phyloP scores from a whole-genome alignment of 345 rosid species.

The Salix viminalis region DNA sequence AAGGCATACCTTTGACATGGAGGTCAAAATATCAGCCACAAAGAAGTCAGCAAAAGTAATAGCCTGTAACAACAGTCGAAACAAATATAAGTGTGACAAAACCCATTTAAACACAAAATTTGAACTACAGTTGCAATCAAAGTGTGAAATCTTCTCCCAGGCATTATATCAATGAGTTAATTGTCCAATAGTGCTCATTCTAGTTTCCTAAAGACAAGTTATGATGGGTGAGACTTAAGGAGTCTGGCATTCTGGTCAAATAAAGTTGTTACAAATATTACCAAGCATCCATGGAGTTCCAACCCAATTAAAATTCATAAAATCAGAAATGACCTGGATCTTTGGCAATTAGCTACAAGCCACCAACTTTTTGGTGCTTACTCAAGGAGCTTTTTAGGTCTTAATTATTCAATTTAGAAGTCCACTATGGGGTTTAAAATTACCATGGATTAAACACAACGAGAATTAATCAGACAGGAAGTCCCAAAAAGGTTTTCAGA shows the following conservation, averaged over 20 bases:
- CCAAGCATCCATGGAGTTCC: background rate
- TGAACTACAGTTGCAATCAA: background rate
- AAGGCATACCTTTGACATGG: conserved; percentile 82
- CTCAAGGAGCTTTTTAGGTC: background rate
- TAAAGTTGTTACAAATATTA: background rate
- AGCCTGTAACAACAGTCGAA: conserved; percentile 42
- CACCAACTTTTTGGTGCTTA: background rate
- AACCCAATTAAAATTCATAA: background rate
- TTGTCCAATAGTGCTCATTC: background rate
- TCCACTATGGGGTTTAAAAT: conserved; percentile 6
- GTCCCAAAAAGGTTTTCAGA: background rate
- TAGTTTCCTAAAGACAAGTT: background rate
- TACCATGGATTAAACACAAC: background rate
- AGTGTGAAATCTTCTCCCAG: background rate
- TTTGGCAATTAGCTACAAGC: background rate
- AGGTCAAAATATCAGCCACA: conserved; percentile 87
- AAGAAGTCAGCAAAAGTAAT: conserved; percentile 88
- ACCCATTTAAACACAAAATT: background rate
- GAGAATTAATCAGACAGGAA: conserved; percentile 5
- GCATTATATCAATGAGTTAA: background rate
- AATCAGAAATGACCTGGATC: background rate
- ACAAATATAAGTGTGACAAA: background rate
- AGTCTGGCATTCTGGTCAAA: background rate
- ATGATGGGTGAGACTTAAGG: background rate
- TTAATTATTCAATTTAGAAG: background rate